Percentiles rank a stretch among this genome's conserved stretches.
Conservation (phyloP, 148 eudicot genomes). For the Persicaria maculosa region DNA sequence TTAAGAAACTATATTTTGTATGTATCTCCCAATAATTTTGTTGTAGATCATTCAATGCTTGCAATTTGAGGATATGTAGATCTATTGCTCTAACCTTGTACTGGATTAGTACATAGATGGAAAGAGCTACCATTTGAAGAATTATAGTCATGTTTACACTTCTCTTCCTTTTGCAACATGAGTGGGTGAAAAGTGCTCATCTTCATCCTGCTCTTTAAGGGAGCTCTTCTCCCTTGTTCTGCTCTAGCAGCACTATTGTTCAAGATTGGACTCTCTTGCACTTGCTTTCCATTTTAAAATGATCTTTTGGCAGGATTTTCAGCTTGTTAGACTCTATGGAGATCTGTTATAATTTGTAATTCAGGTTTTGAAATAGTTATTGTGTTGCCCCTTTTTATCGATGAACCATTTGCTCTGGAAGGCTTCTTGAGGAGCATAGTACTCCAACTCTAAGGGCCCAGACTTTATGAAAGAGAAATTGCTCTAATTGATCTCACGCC, state of each 20-base stretch:
- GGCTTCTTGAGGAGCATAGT: constrained; percentile 1
- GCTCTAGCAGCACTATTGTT: neutral
- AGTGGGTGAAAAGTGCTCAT: neutral
- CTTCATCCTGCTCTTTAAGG: too few relatives aligned
- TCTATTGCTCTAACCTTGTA: neutral
- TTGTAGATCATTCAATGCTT: neutral
- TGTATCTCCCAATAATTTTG: neutral
- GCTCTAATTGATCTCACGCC: neutral
- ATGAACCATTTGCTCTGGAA: neutral
- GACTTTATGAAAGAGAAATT: neutral
- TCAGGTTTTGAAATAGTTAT: neutral
- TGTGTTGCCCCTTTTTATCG: neutral
- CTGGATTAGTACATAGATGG: neutral
- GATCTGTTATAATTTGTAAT: neutral
- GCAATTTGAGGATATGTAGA: neutral
- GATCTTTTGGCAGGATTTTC: neutral
- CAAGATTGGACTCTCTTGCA: neutral
- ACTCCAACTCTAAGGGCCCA: neutral
- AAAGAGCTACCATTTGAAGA: neutral
- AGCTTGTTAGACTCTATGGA: neutral
- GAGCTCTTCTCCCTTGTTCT: neutral
- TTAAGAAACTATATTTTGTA: neutral
- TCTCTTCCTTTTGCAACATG: neutral
- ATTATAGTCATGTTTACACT: neutral
- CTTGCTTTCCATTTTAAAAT: neutral